Evolutionary conservation across 805 yeast genomes (phyloP), one percentile per base, ranked within the genome.

Genomic region (Yarrowia bubula): DNA sequence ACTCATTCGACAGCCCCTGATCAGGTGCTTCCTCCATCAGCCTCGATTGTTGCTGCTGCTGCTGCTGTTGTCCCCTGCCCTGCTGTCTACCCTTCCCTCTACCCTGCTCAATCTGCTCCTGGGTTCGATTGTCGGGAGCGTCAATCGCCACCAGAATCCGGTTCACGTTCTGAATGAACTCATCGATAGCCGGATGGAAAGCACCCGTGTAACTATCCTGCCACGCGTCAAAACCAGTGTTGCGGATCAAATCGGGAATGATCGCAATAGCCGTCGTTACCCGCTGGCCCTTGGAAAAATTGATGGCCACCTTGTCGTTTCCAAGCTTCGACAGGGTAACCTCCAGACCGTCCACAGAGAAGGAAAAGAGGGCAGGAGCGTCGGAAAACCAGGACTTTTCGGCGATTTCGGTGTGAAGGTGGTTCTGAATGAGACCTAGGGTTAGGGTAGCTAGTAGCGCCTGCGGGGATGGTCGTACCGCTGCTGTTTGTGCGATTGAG

Each of bases 1-100:
- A 43, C 14, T 51, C 58, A 22, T 22, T 22, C 28, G 28, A 22
- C 28, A 22, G 5, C 5, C 28, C 28, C 28, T 3, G 5, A 22
- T 22, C 28, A 10, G 33, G 3, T 5, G 18, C 39, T 13, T 15
- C 22, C 43, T 51, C 58, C 39, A 51, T 35, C 33, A 51, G 43
- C n/a, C 65, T 17, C 68, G 66, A 55, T 48, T 68, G 35, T 32
- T 38, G 15, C 66, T 62, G 53, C 67, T 71, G 71, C 22, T 67
- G 35, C 55, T 71, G 51, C 55, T 18, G 15, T 11, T 41, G 43
- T 41, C 8, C 10, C 9, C 8, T 8, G 53, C 22, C 33, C 39
- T 3, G 15, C 22, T 41, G 43, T 41, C 8, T 13, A n/a, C 10
- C 9, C 8, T 8, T 38, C 22, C 33, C 39, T 3, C 13, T 4